Evolutionary conservation across 192 early-diverging fungal genomes (phyloP).

Genomic region (Mortierella claussenii): DNA sequence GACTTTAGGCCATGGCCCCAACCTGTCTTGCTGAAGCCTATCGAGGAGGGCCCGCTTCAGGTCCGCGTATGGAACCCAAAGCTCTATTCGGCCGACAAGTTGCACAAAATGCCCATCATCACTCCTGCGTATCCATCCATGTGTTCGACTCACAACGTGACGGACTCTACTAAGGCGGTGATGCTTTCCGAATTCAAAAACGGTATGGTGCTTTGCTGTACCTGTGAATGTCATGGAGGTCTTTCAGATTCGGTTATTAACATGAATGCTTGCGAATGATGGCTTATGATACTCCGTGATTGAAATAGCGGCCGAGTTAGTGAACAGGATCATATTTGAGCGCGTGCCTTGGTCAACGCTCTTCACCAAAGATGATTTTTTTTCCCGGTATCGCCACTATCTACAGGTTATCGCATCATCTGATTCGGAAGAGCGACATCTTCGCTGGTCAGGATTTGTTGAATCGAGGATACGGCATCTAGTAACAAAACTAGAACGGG

Average conservation of each 20-base stretch:
- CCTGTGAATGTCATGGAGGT: too few relatives aligned
- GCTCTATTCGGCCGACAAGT: constrained; percentile 80
- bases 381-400: constrained; percentile 87
- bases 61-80: constrained; percentile 97
- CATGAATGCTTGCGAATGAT: background rate
- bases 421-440: constrained; percentile 74
- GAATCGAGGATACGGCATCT: constrained; percentile 93
- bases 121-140: constrained; percentile 99
- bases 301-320: constrained; percentile 71
- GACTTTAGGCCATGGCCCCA: constrained; percentile 87
- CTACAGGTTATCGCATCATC: constrained; percentile 89
- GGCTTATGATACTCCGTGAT: background rate
- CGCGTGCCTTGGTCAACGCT: constrained; percentile 83
- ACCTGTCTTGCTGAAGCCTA: constrained; percentile 87
- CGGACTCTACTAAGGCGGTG: constrained; percentile 82
- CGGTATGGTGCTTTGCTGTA: too few relatives aligned
- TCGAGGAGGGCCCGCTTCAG: constrained; percentile 88
- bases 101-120: constrained; percentile 97
- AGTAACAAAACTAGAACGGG: constrained; percentile 83
- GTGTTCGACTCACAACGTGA: constrained; percentile 98
- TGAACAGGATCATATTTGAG: constrained; percentile 80
- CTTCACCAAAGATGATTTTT: constrained; percentile 92
- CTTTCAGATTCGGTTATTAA: background rate
- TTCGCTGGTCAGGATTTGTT: constrained; percentile 89
- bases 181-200: constrained; percentile 88